Evolutionary conservation across 225 moss, liverwort and hornwort genomes (phyloP).

Genomic region (Sphagnum contortum): DNA sequence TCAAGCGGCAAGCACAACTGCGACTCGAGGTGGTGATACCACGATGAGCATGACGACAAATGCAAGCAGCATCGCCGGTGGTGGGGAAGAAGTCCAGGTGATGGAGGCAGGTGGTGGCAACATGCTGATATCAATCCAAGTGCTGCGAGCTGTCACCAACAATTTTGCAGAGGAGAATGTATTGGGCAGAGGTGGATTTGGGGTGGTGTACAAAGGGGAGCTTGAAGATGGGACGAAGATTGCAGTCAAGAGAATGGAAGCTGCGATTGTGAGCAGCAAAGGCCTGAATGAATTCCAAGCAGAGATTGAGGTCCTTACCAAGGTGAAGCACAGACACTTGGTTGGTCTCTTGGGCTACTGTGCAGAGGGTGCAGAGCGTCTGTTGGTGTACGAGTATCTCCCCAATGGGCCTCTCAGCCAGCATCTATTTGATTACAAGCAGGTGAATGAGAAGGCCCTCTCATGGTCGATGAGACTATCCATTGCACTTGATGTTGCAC

Average conservation of each 20-base stretch:
- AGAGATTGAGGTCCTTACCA: slow-evolving; percentile 81
- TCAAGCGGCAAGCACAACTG: slow-evolving; percentile 3
- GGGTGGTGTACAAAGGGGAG: slow-evolving; percentile 88
- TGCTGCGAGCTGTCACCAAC: slow-evolving; percentile 67
- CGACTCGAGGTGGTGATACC: too few relatives aligned
- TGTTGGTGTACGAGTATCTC: slow-evolving; percentile 96
- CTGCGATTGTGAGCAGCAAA: slow-evolving; percentile 77
- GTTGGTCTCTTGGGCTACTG: slow-evolving; percentile 92
- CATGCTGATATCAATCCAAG: slow-evolving; percentile 68
- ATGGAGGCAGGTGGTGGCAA: slow-evolving; percentile 48
- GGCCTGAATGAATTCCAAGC: slow-evolving; percentile 90
- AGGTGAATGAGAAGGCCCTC: slow-evolving; percentile 43
- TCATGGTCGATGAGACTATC: slow-evolving; percentile 79
- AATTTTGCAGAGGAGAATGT: slow-evolving; percentile 82
- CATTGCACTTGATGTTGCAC: slow-evolving; percentile 83
- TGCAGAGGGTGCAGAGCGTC: slow-evolving; percentile 70
- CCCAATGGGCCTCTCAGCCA: slow-evolving; percentile 84
- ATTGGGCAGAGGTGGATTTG: slow-evolving; percentile 81
- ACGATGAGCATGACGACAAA: slow-evolving; percentile 8
- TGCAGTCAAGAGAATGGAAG: slow-evolving; percentile 96
- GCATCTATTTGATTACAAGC: slow-evolving; percentile 68
- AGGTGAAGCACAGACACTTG: slow-evolving; percentile 79
- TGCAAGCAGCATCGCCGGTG: slow-evolving; percentile 29
- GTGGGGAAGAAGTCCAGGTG: slow-evolving; percentile 44
- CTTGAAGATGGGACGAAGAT: slow-evolving; percentile 82